Conservation (phyloP, 305 asterid genomes). For the Ilex paraguariensis region DNA sequence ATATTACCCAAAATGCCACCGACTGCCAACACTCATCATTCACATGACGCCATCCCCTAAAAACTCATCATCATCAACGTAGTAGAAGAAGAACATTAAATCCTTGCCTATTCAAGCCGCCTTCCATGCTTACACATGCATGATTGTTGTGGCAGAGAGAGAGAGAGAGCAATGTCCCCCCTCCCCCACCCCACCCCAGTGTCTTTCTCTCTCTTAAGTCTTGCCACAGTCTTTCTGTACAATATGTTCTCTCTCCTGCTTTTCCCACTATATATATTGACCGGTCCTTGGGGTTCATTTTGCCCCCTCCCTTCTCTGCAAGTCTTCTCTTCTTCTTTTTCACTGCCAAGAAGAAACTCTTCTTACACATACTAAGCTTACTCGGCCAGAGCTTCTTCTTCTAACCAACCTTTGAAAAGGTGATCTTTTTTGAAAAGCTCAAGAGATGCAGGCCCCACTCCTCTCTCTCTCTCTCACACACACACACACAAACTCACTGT, state of each 20-base stretch:
- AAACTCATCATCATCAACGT: constrained; percentile 19
- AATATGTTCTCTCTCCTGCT: neutral
- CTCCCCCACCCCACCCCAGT: neutral
- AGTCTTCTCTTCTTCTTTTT: neutral
- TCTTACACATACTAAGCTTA: constrained; percentile 11
- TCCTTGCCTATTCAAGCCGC: constrained; percentile 41
- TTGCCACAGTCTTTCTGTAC: neutral
- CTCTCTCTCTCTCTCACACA: constrained; percentile 3
- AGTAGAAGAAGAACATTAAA: constrained; percentile 28
- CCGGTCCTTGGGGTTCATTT: constrained; percentile 9
- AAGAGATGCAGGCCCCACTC: constrained; percentile 16
- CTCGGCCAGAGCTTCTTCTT: constrained; percentile 9
- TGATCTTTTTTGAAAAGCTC: constrained; percentile 29
- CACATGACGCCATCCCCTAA: constrained; percentile 64
- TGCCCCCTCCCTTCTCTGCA: constrained; percentile 14
- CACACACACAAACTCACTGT: no score
- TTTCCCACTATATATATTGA: constrained; percentile 35
- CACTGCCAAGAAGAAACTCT: constrained; percentile 1
- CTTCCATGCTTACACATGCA: constrained; percentile 61
- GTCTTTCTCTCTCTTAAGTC: constrained; percentile 15
- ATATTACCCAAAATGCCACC: constrained; percentile 19
- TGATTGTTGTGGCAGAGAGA: constrained; percentile 53
- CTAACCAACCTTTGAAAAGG: constrained; percentile 32
- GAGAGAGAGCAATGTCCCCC: constrained; percentile 6
- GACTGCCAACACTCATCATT: constrained; percentile 25